A percentile compares a stretch with the other conserved stretches of the same genome.
Evolutionary conservation across 495 filamentous ascomycete species (phyloP).

Genomic region (Glutinoglossum americanum): DNA sequence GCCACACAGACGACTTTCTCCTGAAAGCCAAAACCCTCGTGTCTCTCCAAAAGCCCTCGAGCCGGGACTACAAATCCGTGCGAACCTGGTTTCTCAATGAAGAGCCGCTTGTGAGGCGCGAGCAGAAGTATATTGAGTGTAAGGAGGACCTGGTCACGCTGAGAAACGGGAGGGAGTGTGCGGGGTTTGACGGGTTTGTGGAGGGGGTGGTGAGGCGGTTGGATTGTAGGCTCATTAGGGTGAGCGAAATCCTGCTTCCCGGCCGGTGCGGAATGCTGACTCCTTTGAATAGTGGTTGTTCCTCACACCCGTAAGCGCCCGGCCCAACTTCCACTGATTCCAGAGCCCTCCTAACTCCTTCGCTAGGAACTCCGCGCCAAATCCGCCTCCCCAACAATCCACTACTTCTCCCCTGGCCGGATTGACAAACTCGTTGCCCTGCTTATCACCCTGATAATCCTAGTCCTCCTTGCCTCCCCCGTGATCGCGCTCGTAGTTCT

Average conservation of each 20-base stretch:
- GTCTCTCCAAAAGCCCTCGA: no score
- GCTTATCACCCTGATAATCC: constrained; percentile 17
- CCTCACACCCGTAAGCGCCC: no score
- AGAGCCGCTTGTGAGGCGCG: not conserved
- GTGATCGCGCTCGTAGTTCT: constrained; percentile 20
- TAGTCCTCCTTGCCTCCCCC: constrained; percentile 21
- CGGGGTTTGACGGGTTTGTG: constrained; percentile 19
- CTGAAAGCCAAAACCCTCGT: no score
- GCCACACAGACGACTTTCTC: no score
- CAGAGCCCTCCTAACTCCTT: no score
- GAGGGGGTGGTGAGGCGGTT: constrained; percentile 11
- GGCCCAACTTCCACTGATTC: no score
- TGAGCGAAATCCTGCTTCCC: no score
- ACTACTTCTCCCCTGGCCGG: constrained; percentile 17
- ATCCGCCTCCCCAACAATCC: constrained; percentile 16
- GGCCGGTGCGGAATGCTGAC: no score
- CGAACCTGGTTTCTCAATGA: no score
- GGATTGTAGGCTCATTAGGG: no score
- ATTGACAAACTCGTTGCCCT: constrained; percentile 18
- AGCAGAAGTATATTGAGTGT: constrained; percentile 14
- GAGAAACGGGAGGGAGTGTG: constrained; percentile 17
- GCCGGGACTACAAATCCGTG: no score
- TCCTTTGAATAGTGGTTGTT: no score
- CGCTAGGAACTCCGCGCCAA: constrained; percentile 15
- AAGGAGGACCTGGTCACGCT: constrained; percentile 23